Conservation (phyloP, 805 yeast species). For the Debaryomyces prosopidis region DNA sequence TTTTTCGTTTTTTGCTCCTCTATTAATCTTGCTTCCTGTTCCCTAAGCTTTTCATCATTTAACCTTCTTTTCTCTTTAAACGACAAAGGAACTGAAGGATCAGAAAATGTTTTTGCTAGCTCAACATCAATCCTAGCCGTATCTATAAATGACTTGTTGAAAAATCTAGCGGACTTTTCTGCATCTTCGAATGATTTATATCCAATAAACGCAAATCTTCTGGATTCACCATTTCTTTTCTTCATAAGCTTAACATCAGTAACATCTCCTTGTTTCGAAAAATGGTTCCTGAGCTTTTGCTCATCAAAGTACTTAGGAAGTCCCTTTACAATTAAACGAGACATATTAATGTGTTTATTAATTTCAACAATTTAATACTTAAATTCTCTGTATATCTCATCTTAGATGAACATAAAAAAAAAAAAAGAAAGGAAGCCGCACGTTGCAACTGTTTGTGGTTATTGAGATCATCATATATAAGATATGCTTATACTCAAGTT, state of each 20-base stretch:
- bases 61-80: slow-evolving; percentile 37
- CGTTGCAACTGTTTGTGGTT: slow-evolving; percentile 5
- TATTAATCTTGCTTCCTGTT: slow-evolving; percentile 43
- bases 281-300: slow-evolving; percentile 67
- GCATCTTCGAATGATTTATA: slow-evolving; percentile 77
- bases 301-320: slow-evolving; percentile 79
- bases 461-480: neutral
- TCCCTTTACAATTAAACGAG: slow-evolving; percentile 90
- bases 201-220: slow-evolving; percentile 93
- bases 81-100: slow-evolving; percentile 75
- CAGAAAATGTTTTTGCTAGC: slow-evolving; percentile 82
- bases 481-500: neutral
- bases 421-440: slow-evolving; percentile 5
- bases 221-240: slow-evolving; percentile 79
- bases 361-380: neutral
- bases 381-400: neutral
- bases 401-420: neutral
- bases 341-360: slow-evolving; percentile 42
- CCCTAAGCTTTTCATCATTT: slow-evolving; percentile 46
- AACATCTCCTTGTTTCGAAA: slow-evolving; percentile 59
- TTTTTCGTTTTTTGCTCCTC: slow-evolving; percentile 39
- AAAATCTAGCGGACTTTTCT: slow-evolving; percentile 69
- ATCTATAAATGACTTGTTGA: slow-evolving; percentile 76
- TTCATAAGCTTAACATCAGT: slow-evolving; percentile 88
- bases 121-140: slow-evolving; percentile 79